Base-by-base conservation (phyloP, 1,284 basidiomycete species). In the Ceratobasidium sp. region DNA sequence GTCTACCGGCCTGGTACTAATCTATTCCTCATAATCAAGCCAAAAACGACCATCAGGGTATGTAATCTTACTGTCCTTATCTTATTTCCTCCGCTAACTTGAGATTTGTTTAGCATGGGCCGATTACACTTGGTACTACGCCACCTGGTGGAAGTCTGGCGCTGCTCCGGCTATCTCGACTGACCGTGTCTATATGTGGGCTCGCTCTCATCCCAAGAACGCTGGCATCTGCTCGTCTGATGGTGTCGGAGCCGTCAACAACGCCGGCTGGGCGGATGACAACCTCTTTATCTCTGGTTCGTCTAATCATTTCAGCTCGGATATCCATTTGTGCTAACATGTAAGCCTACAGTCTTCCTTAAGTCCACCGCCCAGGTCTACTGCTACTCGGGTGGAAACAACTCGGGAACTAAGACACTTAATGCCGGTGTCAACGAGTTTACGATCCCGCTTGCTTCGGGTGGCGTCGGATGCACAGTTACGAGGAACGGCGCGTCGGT, bases 151-250 rank as follows among this genome's bases (percentile, higher is more conserved):
- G 61, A 78, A 78, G 69, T 65, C 61, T n/a, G 77, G 77, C 33
- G 57, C 40, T 20, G 56, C 77, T 42, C 77, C 77, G 12, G 26
- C 56, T 50, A 83, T 86, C 80, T 81, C 81, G 48, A 77, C 81
- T 65, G 86, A 87, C 81, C 79, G 80, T 48, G 82, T 87, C 79
- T 80, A 83, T 80, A 80, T 86, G 71, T 85, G 84, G 84, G 83
- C 85, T 46, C 82, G 86, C 75, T 85, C 86, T 33, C 86, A 87
- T 71, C 80, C 84, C 33, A 83, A 84, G 78, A 81, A 78, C 44
- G 85, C 86, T 13, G 23, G 38, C 2, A 64, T 73, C n/a, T 73
- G 70, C 44, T 50, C 26, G 3, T 33, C 42, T 26, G 70, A 64
- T 23, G 56, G 44, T 4, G 57, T 50, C 20, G 70, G 70, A 12